Percentiles rank a stretch among this genome's conserved stretches.
Evolutionary conservation across 2,329 filamentous ascomycete genomes (phyloP).

Genomic region (Myriangium duriaei): DNA sequence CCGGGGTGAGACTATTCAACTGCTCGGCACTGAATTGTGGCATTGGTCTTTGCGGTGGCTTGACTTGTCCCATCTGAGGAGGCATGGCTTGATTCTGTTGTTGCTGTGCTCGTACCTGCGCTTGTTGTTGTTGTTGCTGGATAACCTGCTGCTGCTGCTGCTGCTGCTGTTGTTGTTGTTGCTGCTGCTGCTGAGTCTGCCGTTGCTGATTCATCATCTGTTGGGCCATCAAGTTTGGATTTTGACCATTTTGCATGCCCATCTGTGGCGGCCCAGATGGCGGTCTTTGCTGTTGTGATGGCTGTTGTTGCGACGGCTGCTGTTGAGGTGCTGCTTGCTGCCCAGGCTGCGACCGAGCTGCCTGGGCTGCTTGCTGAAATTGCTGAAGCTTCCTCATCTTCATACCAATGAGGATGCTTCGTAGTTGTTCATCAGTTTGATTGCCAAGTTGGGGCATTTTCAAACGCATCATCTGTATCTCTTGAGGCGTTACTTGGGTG

Average conservation of each 20-base stretch:
- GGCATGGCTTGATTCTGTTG: constrained; percentile 11
- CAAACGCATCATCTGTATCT: constrained; percentile 28
- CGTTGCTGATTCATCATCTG: constrained; percentile 14
- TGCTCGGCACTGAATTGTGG: constrained; percentile 15
- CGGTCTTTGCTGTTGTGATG: constrained; percentile 13
- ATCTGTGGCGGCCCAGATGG: constrained; percentile 18
- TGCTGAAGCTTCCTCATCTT: constrained; percentile 22
- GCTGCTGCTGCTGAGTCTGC: constrained; percentile 12
- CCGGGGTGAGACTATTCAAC: constrained; percentile 16
- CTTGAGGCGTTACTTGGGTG: constrained; percentile 26
- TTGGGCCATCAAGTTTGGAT: neutral
- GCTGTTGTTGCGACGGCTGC: constrained; percentile 18
- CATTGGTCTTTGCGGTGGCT: constrained; percentile 6
- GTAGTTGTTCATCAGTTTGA: constrained; percentile 32
- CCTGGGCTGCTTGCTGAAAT: constrained; percentile 20
- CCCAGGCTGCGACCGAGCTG: neutral
- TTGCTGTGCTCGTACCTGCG: constrained; percentile 19
- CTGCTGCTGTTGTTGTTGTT: constrained; percentile 19
- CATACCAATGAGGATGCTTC: constrained; percentile 18
- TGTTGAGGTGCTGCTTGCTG: constrained; percentile 3
- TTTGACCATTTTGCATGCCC: constrained; percentile 10
- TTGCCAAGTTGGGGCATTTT: constrained; percentile 16
- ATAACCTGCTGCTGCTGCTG: constrained; percentile 14
- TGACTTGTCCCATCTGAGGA: constrained; percentile 7
- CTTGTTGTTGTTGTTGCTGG: constrained; percentile 21